phyloP scores from a whole-genome alignment of 1,284 basidiomycete genomes.

The Ustilago tritici region DNA sequence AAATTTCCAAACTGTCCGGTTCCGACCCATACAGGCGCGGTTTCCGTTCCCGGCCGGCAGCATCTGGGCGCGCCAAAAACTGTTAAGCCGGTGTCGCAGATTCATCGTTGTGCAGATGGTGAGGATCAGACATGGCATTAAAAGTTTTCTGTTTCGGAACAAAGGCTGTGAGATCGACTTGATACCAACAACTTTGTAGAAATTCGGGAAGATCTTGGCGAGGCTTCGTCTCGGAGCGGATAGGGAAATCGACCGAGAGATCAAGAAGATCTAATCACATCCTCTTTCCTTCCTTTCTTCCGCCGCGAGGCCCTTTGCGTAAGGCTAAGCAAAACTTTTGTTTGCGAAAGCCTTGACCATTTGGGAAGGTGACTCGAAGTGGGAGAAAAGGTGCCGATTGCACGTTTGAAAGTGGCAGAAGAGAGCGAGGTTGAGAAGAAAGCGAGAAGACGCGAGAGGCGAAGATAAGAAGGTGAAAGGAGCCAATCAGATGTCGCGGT shows the following conservation, averaged over 20 bases:
- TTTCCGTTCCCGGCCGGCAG: slow-evolving; percentile 23
- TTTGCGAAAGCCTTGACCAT: slow-evolving; percentile 1
- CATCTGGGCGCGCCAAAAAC: background rate
- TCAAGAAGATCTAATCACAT: slow-evolving; percentile 32
- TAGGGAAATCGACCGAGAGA: slow-evolving; percentile 43
- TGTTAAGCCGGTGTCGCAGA: slow-evolving; percentile 6
- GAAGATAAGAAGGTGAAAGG: slow-evolving; percentile 32
- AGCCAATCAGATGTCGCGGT: slow-evolving; percentile 29
- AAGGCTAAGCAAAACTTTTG: slow-evolving; percentile 19
- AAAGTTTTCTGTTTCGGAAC: background rate
- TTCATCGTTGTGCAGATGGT: background rate
- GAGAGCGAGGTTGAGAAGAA: background rate
- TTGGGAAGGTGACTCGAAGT: slow-evolving; percentile 24
- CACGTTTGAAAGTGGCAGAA: background rate
- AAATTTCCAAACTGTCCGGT: slow-evolving; percentile 39
- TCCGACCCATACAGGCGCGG: slow-evolving; percentile 24
- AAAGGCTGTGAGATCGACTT: background rate
- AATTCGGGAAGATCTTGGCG: background rate
- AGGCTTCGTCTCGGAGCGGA: slow-evolving; percentile 25
- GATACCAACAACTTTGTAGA: background rate
- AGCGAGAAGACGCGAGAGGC: background rate
- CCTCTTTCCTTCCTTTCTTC: slow-evolving; percentile 9
- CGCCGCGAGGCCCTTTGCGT: slow-evolving; percentile 17
- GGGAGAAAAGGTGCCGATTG: slow-evolving; percentile 2
- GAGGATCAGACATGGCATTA: background rate